Evolutionary conservation across 2,329 filamentous ascomycete species (phyloP).

Genomic region (Aspergillus ochraceus): DNA sequence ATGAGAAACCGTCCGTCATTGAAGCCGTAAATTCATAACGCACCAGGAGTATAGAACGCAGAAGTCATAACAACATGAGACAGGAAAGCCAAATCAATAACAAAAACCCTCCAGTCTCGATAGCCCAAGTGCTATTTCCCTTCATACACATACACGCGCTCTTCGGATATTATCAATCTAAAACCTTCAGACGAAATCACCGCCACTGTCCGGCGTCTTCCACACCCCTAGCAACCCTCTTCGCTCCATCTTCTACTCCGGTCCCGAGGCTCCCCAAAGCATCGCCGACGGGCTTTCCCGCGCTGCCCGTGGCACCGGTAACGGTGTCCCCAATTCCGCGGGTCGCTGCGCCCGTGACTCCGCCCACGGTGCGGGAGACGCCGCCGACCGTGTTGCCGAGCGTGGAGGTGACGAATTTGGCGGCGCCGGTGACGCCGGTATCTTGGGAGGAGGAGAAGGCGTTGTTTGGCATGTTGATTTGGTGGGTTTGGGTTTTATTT

Average conservation of each 20-base stretch:
- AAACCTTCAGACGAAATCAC: neutral
- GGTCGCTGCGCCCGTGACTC: constrained; percentile 57
- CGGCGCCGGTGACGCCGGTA: constrained; percentile 50
- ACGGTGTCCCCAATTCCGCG: constrained; percentile 59
- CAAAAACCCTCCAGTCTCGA: neutral
- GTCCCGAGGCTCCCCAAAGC: constrained; percentile 54
- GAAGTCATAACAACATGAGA: no score
- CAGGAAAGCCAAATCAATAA: neutral
- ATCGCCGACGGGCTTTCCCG: constrained; percentile 57
- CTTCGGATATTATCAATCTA: no score
- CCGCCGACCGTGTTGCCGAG: constrained; percentile 58
- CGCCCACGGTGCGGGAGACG: constrained; percentile 53
- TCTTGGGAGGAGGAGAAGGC: constrained; percentile 23
- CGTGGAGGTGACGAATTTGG: constrained; percentile 57
- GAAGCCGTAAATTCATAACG: no score
- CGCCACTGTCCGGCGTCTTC: constrained; percentile 60
- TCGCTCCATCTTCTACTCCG: constrained; percentile 54
- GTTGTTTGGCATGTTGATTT: constrained; percentile 5
- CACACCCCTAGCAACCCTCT: constrained; percentile 53
- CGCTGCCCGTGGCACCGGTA: constrained; percentile 54
- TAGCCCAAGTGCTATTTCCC: no score
- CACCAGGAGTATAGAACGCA: neutral
- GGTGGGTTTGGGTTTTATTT: neutral
- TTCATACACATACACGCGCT: no score
- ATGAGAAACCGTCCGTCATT: no score